Evolutionary conservation across 2,329 filamentous ascomycete genomes (phyloP).

Genomic region (Huntiella omanensis): DNA sequence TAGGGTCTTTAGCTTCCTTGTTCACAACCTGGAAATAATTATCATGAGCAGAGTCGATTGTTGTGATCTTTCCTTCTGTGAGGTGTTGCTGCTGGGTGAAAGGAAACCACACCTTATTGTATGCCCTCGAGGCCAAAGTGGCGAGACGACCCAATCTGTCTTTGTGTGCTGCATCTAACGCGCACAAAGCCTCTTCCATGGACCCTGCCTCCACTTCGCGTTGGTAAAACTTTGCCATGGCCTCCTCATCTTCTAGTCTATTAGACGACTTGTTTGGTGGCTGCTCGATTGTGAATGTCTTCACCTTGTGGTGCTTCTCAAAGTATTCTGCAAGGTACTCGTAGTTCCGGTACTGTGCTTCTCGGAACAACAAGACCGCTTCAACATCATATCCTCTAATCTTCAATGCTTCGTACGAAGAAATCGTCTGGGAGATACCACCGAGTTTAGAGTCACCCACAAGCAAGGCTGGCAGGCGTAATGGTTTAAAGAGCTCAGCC

Average conservation of each 20-base stretch:
- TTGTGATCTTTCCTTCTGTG: slow-evolving; percentile 41
- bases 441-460: slow-evolving; percentile 59
- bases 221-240: slow-evolving; percentile 47
- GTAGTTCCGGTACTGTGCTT: slow-evolving; percentile 48
- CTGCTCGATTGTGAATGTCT: slow-evolving; percentile 34
- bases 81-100: slow-evolving; percentile 64
- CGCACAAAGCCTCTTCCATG: slow-evolving; percentile 27
- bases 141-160: slow-evolving; percentile 39
- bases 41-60: slow-evolving; percentile 64
- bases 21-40: slow-evolving; percentile 52
- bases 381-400: slow-evolving; percentile 65
- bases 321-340: slow-evolving; percentile 53
- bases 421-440: slow-evolving; percentile 64
- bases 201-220: slow-evolving; percentile 21
- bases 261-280: slow-evolving; percentile 33
- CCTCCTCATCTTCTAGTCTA: slow-evolving; percentile 28
- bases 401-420: slow-evolving; percentile 58
- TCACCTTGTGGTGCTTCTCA: slow-evolving; percentile 33
- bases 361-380: slow-evolving; percentile 48
- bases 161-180: slow-evolving; percentile 34
- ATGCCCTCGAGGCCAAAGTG: slow-evolving; percentile 40
- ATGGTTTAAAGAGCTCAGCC: slow-evolving; percentile 55
- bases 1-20: slow-evolving; percentile 10
- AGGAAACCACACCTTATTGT: slow-evolving; percentile 60
- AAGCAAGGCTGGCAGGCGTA: slow-evolving; percentile 55